These are phyloP conservation scores for Xanthoconium separans DNA, from an alignment of 1,284 basidiomycete genomes.

Conservation along the genomic window DNA sequence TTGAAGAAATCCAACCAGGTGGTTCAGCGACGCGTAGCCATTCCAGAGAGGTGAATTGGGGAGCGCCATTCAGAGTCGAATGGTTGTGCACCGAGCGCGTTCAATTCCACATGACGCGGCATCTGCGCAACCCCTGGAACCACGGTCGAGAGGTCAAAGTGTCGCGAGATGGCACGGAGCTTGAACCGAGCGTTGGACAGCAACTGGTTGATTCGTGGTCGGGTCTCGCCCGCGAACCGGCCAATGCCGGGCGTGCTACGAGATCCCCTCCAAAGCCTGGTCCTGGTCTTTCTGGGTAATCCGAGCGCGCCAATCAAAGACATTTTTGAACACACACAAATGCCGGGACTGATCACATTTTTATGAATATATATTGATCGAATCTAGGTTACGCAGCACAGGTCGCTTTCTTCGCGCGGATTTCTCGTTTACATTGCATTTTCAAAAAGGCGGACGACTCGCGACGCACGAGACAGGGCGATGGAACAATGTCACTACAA, in stretches of 20 bases:
- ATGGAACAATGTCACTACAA: no score
- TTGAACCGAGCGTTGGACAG: slow-evolving; percentile 81
- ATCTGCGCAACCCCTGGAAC: slow-evolving; percentile 92
- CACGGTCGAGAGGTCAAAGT: slow-evolving; percentile 89
- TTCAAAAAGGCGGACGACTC: no score
- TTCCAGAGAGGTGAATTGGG: slow-evolving; percentile 47
- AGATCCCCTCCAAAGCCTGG: slow-evolving; percentile 3
- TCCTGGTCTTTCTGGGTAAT: background rate
- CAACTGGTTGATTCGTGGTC: slow-evolving; percentile 79
- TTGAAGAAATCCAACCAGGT: slow-evolving; percentile 3
- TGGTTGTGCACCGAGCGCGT: slow-evolving; percentile 79
- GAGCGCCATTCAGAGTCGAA: slow-evolving; percentile 78
- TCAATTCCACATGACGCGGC: slow-evolving; percentile 77
- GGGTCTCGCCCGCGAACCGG: slow-evolving; percentile 27
- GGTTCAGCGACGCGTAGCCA: background rate
- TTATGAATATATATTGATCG: slow-evolving; percentile 7
- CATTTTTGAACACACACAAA: no score
- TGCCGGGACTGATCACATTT: no score
- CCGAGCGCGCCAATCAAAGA: background rate
- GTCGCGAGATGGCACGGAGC: slow-evolving; percentile 89
- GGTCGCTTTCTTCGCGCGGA: background rate
- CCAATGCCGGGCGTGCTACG: slow-evolving; percentile 1
- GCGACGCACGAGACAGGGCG: no score
- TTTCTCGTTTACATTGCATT: background rate
- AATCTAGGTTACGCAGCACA: slow-evolving; percentile 10